Conservation (phyloP, 1,284 basidiomycete species). For the Ustilago sp. region DNA sequence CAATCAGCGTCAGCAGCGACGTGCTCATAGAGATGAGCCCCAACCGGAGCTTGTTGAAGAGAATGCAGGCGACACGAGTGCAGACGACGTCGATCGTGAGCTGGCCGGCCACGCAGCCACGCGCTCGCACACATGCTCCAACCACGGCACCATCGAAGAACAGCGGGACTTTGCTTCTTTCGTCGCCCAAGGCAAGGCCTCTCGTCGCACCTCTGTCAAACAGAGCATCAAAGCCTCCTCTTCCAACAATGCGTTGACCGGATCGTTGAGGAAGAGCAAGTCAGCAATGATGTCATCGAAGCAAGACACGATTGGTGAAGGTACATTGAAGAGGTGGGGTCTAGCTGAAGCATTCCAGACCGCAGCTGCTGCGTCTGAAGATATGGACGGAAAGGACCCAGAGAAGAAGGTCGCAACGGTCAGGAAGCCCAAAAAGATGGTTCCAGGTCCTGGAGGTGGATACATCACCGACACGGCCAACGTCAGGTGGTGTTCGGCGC, state of each 20-base stretch:
- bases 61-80: slow-evolving; percentile 10
- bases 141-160: slow-evolving; percentile 23
- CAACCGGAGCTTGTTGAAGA: slow-evolving; percentile 4
- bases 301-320: slow-evolving; percentile 27
- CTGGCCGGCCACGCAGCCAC: slow-evolving; percentile 16
- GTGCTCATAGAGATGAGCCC: not conserved
- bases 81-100: slow-evolving; percentile 22
- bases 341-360: slow-evolving; percentile 42
- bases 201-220: slow-evolving; percentile 25
- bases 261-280: slow-evolving; percentile 27
- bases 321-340: slow-evolving; percentile 43
- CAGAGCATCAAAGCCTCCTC: slow-evolving; percentile 19
- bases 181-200: slow-evolving; percentile 44
- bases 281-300: slow-evolving; percentile 6
- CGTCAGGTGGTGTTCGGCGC: slow-evolving; percentile 56
- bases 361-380: slow-evolving; percentile 6
- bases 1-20: slow-evolving; percentile 12
- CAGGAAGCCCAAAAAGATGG: slow-evolving; percentile 53
- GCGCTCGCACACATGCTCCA: slow-evolving; percentile 28
- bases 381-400: not conserved
- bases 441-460: slow-evolving; percentile 54
- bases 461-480: slow-evolving; percentile 64
- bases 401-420: slow-evolving; percentile 9
- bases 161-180: slow-evolving; percentile 38
- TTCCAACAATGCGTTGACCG: slow-evolving; percentile 9